Evolutionary conservation across 2,329 filamentous ascomycete genomes (phyloP), one percentile per base, ranked within the genome.

Genomic region (Chaetomiaceae sp.): DNA sequence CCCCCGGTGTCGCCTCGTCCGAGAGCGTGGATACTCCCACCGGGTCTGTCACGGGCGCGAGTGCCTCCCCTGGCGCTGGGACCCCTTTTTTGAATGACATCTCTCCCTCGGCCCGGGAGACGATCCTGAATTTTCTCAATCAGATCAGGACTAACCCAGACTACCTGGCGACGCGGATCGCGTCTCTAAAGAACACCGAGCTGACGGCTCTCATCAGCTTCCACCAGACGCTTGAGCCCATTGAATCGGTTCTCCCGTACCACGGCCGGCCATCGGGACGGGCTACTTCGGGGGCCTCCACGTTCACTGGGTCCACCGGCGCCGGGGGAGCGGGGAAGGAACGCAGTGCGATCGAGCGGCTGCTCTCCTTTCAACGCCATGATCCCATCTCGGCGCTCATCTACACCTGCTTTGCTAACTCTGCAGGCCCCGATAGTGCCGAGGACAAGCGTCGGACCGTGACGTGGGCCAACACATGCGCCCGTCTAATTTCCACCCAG

Each of bases 371-470:
- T 66, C 89, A 96, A 69, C 80, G 91, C 62, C 87, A 91, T 64
- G 89, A 95, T 66, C 86, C 90, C 9, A 74, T 96, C 44, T 90
- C 89, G 55, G 85, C 87, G 51, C 78, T 96, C 58, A 81, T 96
- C 55, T 87, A 93, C 70, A 92, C 89, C 59, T 86, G 89, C 66
- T 96, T 95, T 75, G 88, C 89, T 68, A 89, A 90, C 65, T 91
- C 88, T 16, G 81, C 87, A 55, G 87, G 87, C 23, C 86, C 87
- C 43, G 85, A 91, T 68, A 89, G 87, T 59, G 79, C 82, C 35
- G 91, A 96, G 70, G 87, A 93, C 66, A 78, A 81, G 56, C 78
- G 87, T 62, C 81, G 89, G 59, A 86, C 89, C 39, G 85, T 92
- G 57, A 82, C 91, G 34, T 97, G 92, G 93, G 89, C 93, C 23